Percentiles rank a stretch among this genome's conserved stretches.
These are phyloP conservation scores for Aspergillus fijiensis DNA, from an alignment of 2,329 filamentous ascomycete species.

Conservation along the genomic window DNA sequence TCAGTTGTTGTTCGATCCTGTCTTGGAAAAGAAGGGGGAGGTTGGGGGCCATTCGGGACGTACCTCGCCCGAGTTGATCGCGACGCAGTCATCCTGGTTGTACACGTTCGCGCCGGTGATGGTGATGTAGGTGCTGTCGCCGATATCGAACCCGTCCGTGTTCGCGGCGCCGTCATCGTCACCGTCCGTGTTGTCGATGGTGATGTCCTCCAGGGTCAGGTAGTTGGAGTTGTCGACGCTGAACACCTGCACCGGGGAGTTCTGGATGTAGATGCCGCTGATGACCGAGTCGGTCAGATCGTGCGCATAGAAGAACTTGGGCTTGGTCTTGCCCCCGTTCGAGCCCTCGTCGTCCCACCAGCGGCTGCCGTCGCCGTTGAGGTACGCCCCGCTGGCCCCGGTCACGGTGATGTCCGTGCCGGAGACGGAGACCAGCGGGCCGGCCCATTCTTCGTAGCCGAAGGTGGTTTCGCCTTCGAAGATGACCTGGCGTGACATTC, in stretches of 20 bases:
- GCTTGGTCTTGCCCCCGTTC: conserved; percentile 64
- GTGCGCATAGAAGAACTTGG: conserved; percentile 62
- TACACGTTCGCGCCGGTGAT: conserved; percentile 54
- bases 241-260: conserved; percentile 41
- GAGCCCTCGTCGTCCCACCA: conserved; percentile 64
- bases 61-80: conserved; percentile 56
- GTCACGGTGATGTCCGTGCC: conserved; percentile 57
- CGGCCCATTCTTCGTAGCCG: conserved; percentile 64
- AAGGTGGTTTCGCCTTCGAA: conserved; percentile 68
- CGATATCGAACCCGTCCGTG: conserved; percentile 49
- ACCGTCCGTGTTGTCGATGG: conserved; percentile 59
- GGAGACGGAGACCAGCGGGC: conserved; percentile 62
- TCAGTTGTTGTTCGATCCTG: no score
- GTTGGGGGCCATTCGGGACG: not conserved
- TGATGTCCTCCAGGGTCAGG: conserved; percentile 53
- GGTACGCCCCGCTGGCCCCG: conserved; percentile 51
- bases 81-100: conserved; percentile 62
- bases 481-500: conserved; percentile 44
- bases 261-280: conserved; percentile 35
- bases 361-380: conserved; percentile 56
- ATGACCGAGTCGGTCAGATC: conserved; percentile 35
- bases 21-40: no score
- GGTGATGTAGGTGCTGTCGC: conserved; percentile 47
- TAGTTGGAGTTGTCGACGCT: conserved; percentile 47
- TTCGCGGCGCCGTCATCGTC: conserved; percentile 50